A percentile compares a stretch with the other conserved stretches of the same genome.
Conservation (phyloP, 805 yeast genomes). For the Kodamaea nitidulidarum region DNA sequence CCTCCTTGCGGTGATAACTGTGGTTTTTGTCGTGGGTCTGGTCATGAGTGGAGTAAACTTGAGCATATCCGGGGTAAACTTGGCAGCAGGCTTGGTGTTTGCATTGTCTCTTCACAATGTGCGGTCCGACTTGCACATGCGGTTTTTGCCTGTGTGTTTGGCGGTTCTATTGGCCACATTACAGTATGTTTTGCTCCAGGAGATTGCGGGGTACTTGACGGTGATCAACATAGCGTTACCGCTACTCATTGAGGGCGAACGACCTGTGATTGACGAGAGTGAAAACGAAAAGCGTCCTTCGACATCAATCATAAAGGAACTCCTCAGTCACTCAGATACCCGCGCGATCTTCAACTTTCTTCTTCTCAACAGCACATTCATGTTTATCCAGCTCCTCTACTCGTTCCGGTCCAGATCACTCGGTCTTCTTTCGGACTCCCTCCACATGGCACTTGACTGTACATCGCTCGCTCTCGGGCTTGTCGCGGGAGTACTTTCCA, state of each 20-base stretch:
- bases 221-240: conserved; percentile 17
- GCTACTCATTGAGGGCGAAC: conserved; percentile 19
- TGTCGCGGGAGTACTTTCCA: conserved; percentile 65
- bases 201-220: conserved; percentile 6
- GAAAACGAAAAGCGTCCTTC: neutral
- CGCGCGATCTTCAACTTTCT: conserved; percentile 85
- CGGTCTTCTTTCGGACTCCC: conserved; percentile 86
- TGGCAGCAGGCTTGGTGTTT: conserved; percentile 23
- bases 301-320: conserved; percentile 23
- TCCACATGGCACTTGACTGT: conserved; percentile 96
- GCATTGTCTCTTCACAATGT: conserved; percentile 22
- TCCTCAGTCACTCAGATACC: conserved; percentile 54
- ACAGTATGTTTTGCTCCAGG: conserved; percentile 20
- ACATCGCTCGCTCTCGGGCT: conserved; percentile 84
- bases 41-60: conserved; percentile 10
- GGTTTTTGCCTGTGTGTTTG: conserved; percentile 15
- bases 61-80: conserved; percentile 22
- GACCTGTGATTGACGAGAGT: conserved; percentile 1
- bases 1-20: conserved; percentile 6
- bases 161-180: conserved; percentile 17
- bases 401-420: conserved; percentile 90
- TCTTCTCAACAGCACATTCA: conserved; percentile 81
- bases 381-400: conserved; percentile 89
- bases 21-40: conserved; percentile 6
- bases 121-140: conserved; percentile 14